Base-by-base conservation (phyloP, 495 filamentous ascomycete genomes). In the Tuber umbilicatum region DNA sequence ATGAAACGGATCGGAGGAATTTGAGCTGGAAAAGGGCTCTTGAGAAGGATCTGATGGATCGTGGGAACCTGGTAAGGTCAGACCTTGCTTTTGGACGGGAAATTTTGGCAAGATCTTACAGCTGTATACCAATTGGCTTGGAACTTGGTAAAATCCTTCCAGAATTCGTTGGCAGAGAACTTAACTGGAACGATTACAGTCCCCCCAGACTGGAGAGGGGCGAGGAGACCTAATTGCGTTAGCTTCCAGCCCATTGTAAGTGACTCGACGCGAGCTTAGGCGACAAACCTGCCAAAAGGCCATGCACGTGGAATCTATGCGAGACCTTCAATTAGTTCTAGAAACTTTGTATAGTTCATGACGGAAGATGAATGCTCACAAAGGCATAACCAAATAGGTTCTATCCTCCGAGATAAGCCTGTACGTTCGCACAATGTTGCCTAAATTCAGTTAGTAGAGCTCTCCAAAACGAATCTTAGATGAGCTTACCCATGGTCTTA, bases 81-180 rank as follows among this genome's bases (percentile, higher is more conserved):
- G 45, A 19, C 17, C 40, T 21, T n/a, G 55, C 50, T 31, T 71
- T 27, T 19, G 21, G 19, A 19, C 27, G n/a, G 43, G 47, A 23
- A 17, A 40, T 35, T 64, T 64, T 64, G 5, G 17, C 27, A 64
- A 35, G 14, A 27, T 16, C 27, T 64, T 64, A 64, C 80, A 21
- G 93, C 93, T 0, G 93, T 92, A 84, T 94, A 96, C 93, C 93
- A 96, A 80, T 90, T 96, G 17, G 92, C 93, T n/a, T 85, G 83
- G 84, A 91, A 84, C 42, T 85, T 83, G 74, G 85, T 84, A 80
- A 94, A 94, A 79, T 93, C 89, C 23, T 84, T 76, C 93, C 93
- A 96, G 85, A 96, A 96, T 64, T 92, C 89, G 17, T 87, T 86
- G 19, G 93, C 91, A n/a, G 92, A 94, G 86, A 94, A 96, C 76